Conservation (phyloP, 345 rosid species). For the Populus euphratica region DNA sequence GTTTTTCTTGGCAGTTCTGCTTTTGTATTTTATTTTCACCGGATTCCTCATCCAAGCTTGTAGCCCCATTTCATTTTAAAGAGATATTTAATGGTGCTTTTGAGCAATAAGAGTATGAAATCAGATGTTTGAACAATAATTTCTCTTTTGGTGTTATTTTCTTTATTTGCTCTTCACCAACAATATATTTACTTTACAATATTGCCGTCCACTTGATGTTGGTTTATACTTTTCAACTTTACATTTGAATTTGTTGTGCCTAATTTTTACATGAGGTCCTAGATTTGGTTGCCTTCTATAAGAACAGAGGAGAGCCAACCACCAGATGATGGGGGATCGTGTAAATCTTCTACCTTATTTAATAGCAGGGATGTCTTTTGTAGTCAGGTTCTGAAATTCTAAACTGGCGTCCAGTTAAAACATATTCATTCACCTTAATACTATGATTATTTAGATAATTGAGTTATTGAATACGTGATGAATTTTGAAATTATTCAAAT, state of each 20-base stretch:
- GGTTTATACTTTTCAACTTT: not conserved
- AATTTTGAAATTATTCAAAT: no score
- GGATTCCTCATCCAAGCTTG: not conserved
- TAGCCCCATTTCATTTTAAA: not conserved
- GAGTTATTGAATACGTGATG: no score
- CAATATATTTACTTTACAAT: not conserved
- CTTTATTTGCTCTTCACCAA: not conserved
- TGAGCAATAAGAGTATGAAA: not conserved
- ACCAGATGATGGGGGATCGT: no score
- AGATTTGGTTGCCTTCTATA: no score
- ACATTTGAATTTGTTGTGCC: not conserved
- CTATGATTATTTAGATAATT: no score
- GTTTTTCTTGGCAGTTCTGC: slow-evolving; percentile 13
- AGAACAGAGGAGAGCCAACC: no score
- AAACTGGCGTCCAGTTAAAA: no score
- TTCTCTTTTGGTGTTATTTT: not conserved
- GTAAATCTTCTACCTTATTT: no score
- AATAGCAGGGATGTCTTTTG: no score
- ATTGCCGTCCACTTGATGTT: not conserved
- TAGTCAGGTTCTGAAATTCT: no score
- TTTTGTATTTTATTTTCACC: not conserved
- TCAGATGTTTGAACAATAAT: not conserved
- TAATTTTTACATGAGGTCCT: no score
- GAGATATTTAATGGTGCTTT: not conserved
- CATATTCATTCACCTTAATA: no score